phyloP scores from a whole-genome alignment of 2,329 filamentous ascomycete genomes.

The Aspergillus brunneoviolaceus region DNA sequence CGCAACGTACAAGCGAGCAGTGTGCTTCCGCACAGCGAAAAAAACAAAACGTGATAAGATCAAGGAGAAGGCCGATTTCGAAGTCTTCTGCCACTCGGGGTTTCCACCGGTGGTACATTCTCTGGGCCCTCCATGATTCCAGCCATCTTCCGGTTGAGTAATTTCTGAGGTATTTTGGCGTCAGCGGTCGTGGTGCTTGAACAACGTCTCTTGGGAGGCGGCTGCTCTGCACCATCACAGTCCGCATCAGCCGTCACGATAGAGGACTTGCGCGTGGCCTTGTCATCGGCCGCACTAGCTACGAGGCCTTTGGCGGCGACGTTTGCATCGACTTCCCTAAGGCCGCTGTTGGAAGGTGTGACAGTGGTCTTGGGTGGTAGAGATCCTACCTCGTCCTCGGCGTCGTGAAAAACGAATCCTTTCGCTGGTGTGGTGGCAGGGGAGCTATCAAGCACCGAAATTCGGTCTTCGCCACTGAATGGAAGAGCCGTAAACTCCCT shows the following conservation, averaged over 20 bases:
- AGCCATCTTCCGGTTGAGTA: slow-evolving; percentile 38
- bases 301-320: slow-evolving; percentile 38
- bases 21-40: slow-evolving; percentile 7
- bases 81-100: slow-evolving; percentile 29
- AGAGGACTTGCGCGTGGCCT: slow-evolving; percentile 10
- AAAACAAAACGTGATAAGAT: slow-evolving; percentile 1
- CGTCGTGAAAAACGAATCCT: slow-evolving; percentile 54
- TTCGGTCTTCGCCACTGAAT: slow-evolving; percentile 31
- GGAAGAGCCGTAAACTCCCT: slow-evolving; percentile 33
- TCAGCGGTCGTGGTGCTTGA: slow-evolving; percentile 30
- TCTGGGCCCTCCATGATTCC: slow-evolving; percentile 48
- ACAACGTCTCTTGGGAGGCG: slow-evolving; percentile 30
- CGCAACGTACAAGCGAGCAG: not conserved
- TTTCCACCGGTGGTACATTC: slow-evolving; percentile 38
- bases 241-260: slow-evolving; percentile 7
- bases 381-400: slow-evolving; percentile 38
- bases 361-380: slow-evolving; percentile 28
- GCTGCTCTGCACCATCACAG: slow-evolving; percentile 26
- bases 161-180: slow-evolving; percentile 46
- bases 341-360: slow-evolving; percentile 41
- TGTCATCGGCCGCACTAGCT: slow-evolving; percentile 22
- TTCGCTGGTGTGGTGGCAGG: slow-evolving; percentile 48
- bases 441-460: slow-evolving; percentile 22
- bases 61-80: slow-evolving; percentile 32
- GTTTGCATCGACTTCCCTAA: slow-evolving; percentile 55